Evolutionary conservation across 2,329 filamentous ascomycete genomes (phyloP), one percentile per base, ranked within the genome.

Genomic region (Graphilbum ipis-grandicollis): DNA sequence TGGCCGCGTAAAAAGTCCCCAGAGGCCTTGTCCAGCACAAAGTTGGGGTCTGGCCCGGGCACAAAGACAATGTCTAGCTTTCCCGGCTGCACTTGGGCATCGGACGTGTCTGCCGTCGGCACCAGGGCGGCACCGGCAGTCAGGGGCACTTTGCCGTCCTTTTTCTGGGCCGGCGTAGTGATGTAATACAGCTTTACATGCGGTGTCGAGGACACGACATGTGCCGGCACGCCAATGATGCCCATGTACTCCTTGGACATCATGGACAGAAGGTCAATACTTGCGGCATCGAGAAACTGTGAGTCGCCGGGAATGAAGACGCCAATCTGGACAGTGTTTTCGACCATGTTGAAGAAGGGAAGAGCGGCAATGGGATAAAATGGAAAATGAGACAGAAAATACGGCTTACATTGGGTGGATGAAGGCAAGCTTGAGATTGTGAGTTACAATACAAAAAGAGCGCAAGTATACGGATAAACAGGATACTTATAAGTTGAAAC

Each of bases 211-310:
- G 52, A 50, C 8, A 49, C 31, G 10, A 66, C 43, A 18, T 58
- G 45, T 2, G 48, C 33, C 1, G 65, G 62, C 2, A 58, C 33
- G 18, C 49, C 44, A 9, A 61, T 17, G 1, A 36, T 2, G 1
- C 43, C 38, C 14, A 70, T 43, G 44, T 69, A 69, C 34, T 62
- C 55, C 39, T 56, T 51, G 39, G 56, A 58, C 50, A 67, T 57
- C 43, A 53, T 54, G 23, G 53, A 59, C 15, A 71, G 56, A 35
- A 68, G 51, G 48, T 71, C 66, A 37, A 68, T 54, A 34, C 59
- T 60, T 9, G 66, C 65, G 5, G 56, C 46, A 47, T 71, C 67
- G 15, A 71, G 59, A 9, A 66, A 49, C 43, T 71, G 66, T 10
- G 56, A 54, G 2, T 54, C 53, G 3, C 45, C 42, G 2, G 66